Base-by-base conservation (phyloP, 306 rosid species). In the Vigna mungo region DNA sequence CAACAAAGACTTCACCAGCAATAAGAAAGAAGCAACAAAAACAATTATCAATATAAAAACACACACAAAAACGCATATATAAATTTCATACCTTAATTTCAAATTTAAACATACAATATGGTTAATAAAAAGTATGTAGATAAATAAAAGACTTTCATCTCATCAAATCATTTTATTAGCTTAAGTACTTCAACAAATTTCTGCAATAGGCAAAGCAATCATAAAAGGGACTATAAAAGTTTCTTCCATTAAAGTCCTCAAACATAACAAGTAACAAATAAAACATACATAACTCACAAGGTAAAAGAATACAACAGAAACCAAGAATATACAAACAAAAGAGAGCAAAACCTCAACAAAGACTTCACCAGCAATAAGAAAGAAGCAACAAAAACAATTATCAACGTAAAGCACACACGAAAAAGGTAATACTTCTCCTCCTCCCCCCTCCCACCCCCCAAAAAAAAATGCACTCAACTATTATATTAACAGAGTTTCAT, bases 251-350 rank as follows among this genome's bases (percentile, higher is more conserved):
- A 58, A 60, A 78, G 71, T 59, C 32, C 67, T 20, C 47, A 66
- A 80, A 30, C 32, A 55, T 58, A 74, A 47, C 58, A 59, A 66
- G 36, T 6, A 68, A 81, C 56, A 56, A 67, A 46, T 66, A 74
- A 63, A 41, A 20, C 70, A 30, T 51, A 63, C 70, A 20, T 62
- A 63, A 52, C 58, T 20, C 36, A 30, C 10, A 1, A 8, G 23
- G 11, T 55, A 53, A 39, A 3, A 71, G 56, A 79, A 59, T 68
- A 69, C 59, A 46, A 60, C 48, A 78, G 56, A 58, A 39, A 47
- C 18, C 58, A 82, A 23, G 44, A 77, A 77, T 54, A 78, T 66
- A 48, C 55, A 56, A 68, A 58, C 73, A 75, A 65, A 36, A 49
- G 18, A 49, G 73, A 49, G 9, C 43, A 56, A 67, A 78, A 66